Conservation (phyloP, 768 basidiomycete species). For the Lactarius hatsudake region DNA sequence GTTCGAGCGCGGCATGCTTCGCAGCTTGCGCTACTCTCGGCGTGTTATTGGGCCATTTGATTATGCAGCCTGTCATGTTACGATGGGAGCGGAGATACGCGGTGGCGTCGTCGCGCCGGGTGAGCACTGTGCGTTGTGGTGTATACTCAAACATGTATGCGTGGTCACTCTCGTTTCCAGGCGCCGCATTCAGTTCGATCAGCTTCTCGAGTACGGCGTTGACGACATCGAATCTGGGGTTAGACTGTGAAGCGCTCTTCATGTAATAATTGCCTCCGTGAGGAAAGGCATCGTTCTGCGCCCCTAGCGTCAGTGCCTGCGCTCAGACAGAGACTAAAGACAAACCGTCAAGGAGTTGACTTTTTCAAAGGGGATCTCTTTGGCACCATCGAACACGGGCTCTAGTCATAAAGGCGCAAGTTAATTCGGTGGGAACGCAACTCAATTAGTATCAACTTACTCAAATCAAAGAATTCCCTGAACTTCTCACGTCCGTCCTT, state of each 20-base stretch:
- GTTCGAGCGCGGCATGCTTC: conserved; percentile 3
- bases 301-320: too few relatives aligned
- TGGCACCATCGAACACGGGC: conserved; percentile 41
- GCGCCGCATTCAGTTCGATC: conserved; percentile 9
- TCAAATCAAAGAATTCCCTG: conserved; percentile 46
- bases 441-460: conserved; percentile 31
- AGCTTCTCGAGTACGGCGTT: neutral
- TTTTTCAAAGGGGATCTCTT: conserved; percentile 47
- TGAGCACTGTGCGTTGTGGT: conserved; percentile 39
- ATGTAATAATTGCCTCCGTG: conserved; percentile 43
- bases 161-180: conserved; percentile 33
- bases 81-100: conserved; percentile 42
- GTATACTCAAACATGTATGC: conserved; percentile 43
- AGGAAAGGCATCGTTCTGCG: conserved; percentile 38
- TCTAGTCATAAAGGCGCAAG: conserved; percentile 32
- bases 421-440: too few relatives aligned
- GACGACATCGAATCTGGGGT: neutral
- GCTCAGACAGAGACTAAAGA: neutral
- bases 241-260: conserved; percentile 37
- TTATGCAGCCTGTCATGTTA: neutral
- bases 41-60: conserved; percentile 5
- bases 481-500: conserved; percentile 44
- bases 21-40: neutral
- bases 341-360: conserved; percentile 43
- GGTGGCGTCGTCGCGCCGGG: conserved; percentile 34